These are phyloP conservation scores for Peronospora belbahrii DNA, from an alignment of 352 stramenopile species.

Conservation along the genomic window DNA sequence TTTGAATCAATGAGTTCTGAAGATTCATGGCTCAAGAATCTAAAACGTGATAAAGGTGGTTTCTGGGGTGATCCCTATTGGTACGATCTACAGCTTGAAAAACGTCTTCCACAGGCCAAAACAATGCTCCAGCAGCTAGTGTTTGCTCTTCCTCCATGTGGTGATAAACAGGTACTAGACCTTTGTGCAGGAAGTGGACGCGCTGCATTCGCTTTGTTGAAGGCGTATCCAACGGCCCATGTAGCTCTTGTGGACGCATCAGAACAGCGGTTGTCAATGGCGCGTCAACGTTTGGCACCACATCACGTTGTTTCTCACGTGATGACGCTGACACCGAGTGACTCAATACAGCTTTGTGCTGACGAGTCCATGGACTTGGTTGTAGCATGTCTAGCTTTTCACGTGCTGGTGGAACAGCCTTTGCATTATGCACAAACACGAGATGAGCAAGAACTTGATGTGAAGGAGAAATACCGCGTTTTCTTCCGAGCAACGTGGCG, in stretches of 20 bases:
- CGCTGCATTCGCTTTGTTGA: slow-evolving; percentile 40
- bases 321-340: slow-evolving; percentile 6
- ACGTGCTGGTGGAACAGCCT: slow-evolving; percentile 52
- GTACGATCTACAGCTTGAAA: slow-evolving; percentile 67
- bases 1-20: neutral
- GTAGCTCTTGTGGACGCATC: slow-evolving; percentile 58
- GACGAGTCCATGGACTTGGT: slow-evolving; percentile 44
- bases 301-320: slow-evolving; percentile 7
- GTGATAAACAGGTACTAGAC: slow-evolving; percentile 47
- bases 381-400: slow-evolving; percentile 53
- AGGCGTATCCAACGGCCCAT: slow-evolving; percentile 48
- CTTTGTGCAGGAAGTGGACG: slow-evolving; percentile 62
- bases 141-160: slow-evolving; percentile 50
- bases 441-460: neutral
- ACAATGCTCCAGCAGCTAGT: slow-evolving; percentile 57
- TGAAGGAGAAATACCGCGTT: slow-evolving; percentile 35
- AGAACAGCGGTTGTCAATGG: slow-evolving; percentile 44
- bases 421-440: slow-evolving; percentile 33
- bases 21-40: slow-evolving; percentile 40
- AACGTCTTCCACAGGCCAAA: slow-evolving; percentile 51
- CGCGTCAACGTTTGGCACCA: slow-evolving; percentile 31
- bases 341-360: slow-evolving; percentile 18
- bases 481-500: slow-evolving; percentile 50
- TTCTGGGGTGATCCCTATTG: slow-evolving; percentile 74
- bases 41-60: slow-evolving; percentile 41